Base-by-base conservation (phyloP, 805 yeast genomes). In the Maudiozyma pseudohumilis region DNA sequence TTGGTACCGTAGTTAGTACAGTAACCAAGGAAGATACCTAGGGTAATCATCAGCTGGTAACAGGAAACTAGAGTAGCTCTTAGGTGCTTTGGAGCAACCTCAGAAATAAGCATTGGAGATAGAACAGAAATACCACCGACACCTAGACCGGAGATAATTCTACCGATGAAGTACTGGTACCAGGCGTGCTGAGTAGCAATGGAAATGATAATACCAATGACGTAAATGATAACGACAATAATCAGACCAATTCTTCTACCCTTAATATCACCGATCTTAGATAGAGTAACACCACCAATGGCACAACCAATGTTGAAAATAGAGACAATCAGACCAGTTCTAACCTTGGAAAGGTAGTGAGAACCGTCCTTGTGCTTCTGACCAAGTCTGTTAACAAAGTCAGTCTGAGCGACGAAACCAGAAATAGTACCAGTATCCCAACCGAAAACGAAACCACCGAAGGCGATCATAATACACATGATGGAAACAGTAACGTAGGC, bases 351-450 rank as follows among this genome's bases (percentile, higher is more conserved):
- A 35, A 74, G 57, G 34, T 55, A 53, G 46, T 55, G 50, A 3
- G 51, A 60, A 39, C 78, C 79, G 33, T 42, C 52, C 5, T 54
- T 36, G 32, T 60, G 45, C 3, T 46, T 16, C 42, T 64, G 58
- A 50, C 82, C 84, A 47, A 77, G 77, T 48, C 77, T 62, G 12
- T 43, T 38, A 38, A 60, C 53, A 56, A 68, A 78, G 42, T 75
- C 74, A 12, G 65, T 47, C 77, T 77, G 72, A 53, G 74, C 73
- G 32, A 77, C 75, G 49, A 78, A 74, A 46, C 84, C 84, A 27
- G 82, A 76, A 58, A 78, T 72, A 44, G 85, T 77, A 64, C 85
- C 85, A 34, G 83, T 78, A 63, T 78, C 85, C 69, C 77, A 78
- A 42, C 85, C 85, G 50, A 75, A 78, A 30, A 77, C 76, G 50